Evolutionary conservation across 129 eudicot genomes (phyloP).

Genomic region (Oenanthe sinensis): DNA sequence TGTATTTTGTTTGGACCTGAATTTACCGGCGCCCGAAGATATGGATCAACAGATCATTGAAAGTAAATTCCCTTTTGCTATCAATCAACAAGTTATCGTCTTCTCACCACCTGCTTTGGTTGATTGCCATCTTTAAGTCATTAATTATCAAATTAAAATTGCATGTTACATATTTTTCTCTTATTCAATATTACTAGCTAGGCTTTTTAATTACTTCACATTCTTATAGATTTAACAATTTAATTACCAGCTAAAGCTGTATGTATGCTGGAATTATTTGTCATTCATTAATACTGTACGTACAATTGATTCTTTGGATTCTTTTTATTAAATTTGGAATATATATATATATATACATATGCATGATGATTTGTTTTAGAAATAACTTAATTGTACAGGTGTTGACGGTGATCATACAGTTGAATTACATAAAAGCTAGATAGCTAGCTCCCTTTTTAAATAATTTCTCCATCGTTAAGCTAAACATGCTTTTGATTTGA

Average conservation of each 20-base stretch:
- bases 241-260: background rate
- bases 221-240: background rate
- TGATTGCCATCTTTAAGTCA: slow-evolving; percentile 44
- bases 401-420: too few species aligned
- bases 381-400: background rate
- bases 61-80: slow-evolving; percentile 28
- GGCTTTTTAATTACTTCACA: background rate
- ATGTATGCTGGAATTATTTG: slow-evolving; percentile 2
- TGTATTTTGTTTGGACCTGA: slow-evolving; percentile 43
- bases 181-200: background rate
- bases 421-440: too few species aligned
- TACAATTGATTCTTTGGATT: slow-evolving; percentile 20
- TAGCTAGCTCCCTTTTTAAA: too few species aligned
- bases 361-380: background rate
- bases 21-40: slow-evolving; percentile 80
- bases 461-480: too few species aligned
- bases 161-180: background rate
- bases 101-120: slow-evolving; percentile 50
- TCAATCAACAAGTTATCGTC: slow-evolving; percentile 45
- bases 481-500: too few species aligned
- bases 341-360: slow-evolving; percentile 13
- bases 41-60: slow-evolving; percentile 25
- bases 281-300: slow-evolving; percentile 10
- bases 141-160: background rate
- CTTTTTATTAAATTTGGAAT: slow-evolving; percentile 8